Evolutionary conservation across 1,284 basidiomycete genomes (phyloP).

Genomic region (Inonotus obliquus): DNA sequence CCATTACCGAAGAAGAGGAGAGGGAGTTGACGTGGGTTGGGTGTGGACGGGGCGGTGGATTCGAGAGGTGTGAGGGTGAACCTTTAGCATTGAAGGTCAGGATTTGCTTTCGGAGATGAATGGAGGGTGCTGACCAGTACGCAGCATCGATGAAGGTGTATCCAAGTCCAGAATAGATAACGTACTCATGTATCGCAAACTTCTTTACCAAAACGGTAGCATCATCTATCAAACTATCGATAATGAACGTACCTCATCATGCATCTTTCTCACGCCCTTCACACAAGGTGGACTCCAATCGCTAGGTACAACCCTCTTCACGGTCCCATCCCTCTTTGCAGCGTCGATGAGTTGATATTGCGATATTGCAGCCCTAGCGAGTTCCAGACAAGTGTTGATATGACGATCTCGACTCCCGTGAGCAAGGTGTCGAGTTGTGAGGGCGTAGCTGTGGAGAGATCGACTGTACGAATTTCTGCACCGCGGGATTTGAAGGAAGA

Average conservation of each 20-base stretch:
- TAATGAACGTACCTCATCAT: neutral
- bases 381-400: slow-evolving; percentile 6
- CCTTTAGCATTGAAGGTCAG: neutral
- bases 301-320: slow-evolving; percentile 17
- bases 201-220: slow-evolving; percentile 15
- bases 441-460: neutral
- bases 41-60: too few relatives aligned
- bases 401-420: slow-evolving; percentile 11
- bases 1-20: slow-evolving; percentile 5
- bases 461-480: slow-evolving; percentile 10
- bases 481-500: slow-evolving; percentile 5
- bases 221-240: too few relatives aligned
- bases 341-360: slow-evolving; percentile 2
- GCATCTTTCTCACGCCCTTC: neutral
- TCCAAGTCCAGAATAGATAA: slow-evolving; percentile 12
- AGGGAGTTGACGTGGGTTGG: too few relatives aligned
- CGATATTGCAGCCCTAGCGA: neutral
- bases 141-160: slow-evolving; percentile 20
- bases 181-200: slow-evolving; percentile 6
- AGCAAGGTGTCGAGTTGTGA: neutral
- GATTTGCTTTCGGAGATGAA: too few relatives aligned
- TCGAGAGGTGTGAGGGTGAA: too few relatives aligned
- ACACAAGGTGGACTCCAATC: slow-evolving; percentile 14
- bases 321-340: slow-evolving; percentile 15
- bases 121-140: slow-evolving; percentile 13